Evolutionary conservation across 2,329 filamentous ascomycete species (phyloP).

Genomic region (Ophiostoma triangulosporum): DNA sequence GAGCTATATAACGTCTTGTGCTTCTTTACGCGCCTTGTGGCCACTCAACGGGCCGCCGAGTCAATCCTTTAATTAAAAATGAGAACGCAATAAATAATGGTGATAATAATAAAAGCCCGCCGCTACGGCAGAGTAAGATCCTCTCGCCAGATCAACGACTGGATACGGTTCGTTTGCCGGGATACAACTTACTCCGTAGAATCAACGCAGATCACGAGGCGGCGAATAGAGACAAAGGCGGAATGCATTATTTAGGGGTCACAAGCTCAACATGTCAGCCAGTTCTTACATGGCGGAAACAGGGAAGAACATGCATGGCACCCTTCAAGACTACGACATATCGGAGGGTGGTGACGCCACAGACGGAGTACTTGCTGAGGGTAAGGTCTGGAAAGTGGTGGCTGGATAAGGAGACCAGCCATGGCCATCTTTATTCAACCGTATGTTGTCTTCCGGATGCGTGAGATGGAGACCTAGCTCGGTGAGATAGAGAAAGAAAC

Average conservation of each 20-base stretch:
- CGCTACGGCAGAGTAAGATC: too few relatives aligned
- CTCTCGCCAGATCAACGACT: not conserved
- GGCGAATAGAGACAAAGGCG: not conserved
- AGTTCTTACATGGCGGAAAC: too few relatives aligned
- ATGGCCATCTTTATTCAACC: too few relatives aligned
- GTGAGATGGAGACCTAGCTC: not conserved
- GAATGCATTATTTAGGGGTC: too few relatives aligned
- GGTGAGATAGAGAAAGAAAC: not conserved
- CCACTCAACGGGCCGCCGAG: not conserved
- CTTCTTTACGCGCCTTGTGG: constrained; percentile 3
- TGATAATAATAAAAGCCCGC: not conserved
- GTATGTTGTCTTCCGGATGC: not conserved
- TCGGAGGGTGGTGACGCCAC: too few relatives aligned
- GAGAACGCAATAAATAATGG: too few relatives aligned
- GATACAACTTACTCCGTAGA: not conserved
- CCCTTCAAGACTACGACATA: too few relatives aligned
- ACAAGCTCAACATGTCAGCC: not conserved
- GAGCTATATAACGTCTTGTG: not conserved
- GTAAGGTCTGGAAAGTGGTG: too few relatives aligned
- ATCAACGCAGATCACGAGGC: not conserved
- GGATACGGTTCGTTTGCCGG: not conserved
- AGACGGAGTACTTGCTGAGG: too few relatives aligned
- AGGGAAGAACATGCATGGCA: too few relatives aligned
- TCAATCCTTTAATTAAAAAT: not conserved
- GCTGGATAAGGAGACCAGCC: too few relatives aligned